phyloP scores from a whole-genome alignment of 73 alveolate genomes.

The Durusdinium trenchii region DNA sequence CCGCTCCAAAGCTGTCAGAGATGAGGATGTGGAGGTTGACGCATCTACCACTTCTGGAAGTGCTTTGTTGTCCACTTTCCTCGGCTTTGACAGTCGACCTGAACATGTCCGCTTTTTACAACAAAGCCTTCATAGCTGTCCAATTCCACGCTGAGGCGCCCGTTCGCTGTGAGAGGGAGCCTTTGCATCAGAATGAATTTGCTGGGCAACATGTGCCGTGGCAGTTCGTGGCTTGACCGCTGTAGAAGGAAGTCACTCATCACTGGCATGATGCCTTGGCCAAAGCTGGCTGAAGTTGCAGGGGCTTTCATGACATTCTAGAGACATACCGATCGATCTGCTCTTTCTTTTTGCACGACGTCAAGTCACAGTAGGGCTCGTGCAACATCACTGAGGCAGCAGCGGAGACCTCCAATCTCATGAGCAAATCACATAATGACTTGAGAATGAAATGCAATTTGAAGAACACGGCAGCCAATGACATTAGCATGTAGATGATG shows the following conservation, averaged over 20 bases:
- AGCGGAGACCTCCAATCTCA: constrained; percentile 40
- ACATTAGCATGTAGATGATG: no score
- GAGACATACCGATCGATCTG: not conserved
- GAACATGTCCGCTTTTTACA: not conserved
- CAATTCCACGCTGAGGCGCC: constrained; percentile 2
- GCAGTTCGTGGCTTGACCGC: constrained; percentile 68
- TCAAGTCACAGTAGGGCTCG: constrained; percentile 68
- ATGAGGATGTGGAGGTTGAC: not conserved
- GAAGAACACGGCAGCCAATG: no score
- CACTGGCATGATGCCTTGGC: constrained; percentile 67
- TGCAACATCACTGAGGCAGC: constrained; percentile 84
- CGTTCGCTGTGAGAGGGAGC: constrained; percentile 75
- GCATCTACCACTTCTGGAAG: constrained; percentile 78
- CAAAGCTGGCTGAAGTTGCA: not conserved
- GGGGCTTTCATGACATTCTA: not conserved
- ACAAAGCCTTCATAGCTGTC: not conserved
- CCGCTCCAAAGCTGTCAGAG: constrained; percentile 75
- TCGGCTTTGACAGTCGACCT: not conserved
- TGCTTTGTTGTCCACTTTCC: constrained; percentile 81
- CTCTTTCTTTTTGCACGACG: not conserved
- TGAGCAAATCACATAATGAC: not conserved
- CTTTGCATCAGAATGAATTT: constrained; percentile 65
- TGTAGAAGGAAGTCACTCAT: constrained; percentile 80
- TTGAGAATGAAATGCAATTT: no score
- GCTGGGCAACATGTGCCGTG: constrained; percentile 95